Evolutionary conservation across 352 stramenopile genomes (phyloP).

Genomic region (Phytophthora pistaciae): DNA sequence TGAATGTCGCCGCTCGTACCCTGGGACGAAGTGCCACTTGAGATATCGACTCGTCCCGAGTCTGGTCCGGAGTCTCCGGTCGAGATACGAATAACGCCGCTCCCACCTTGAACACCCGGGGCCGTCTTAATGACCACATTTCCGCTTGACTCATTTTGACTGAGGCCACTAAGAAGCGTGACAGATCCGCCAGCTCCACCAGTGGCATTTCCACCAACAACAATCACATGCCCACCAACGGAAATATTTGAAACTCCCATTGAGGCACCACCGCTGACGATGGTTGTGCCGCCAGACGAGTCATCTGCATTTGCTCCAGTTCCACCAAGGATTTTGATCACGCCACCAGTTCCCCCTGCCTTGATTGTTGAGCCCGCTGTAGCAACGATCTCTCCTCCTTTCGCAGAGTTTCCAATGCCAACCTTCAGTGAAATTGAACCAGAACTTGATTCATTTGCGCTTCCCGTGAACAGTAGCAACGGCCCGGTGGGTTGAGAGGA

Average conservation of each 20-base stretch:
- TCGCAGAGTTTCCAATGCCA: conserved; percentile 36
- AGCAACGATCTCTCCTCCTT: conserved; percentile 37
- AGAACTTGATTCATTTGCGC: conserved; percentile 40
- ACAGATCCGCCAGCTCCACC: conserved; percentile 57
- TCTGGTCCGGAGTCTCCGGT: conserved; percentile 41
- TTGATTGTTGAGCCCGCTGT: conserved; percentile 44
- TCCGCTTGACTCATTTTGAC: conserved; percentile 44
- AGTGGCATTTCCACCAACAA: conserved; percentile 55
- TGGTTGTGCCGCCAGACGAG: conserved; percentile 54
- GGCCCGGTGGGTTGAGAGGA: conserved; percentile 46
- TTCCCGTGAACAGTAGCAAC: conserved; percentile 54
- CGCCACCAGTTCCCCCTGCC: conserved; percentile 35
- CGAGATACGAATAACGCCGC: conserved; percentile 44
- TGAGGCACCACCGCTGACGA: conserved; percentile 52
- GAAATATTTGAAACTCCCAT: conserved; percentile 44
- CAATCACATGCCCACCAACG: conserved; percentile 44
- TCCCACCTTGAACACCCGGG: conserved; percentile 24
- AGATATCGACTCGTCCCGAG: conserved; percentile 57
- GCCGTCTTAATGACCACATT: conserved; percentile 43
- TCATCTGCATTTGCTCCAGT: conserved; percentile 34
- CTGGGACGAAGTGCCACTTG: conserved; percentile 49
- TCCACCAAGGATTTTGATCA: conserved; percentile 35
- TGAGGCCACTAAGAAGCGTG: conserved; percentile 54
- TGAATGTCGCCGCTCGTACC: conserved; percentile 63
- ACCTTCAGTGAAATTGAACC: conserved; percentile 56